Percentiles rank a stretch among this genome's conserved stretches.
phyloP scores from a whole-genome alignment of 495 filamentous ascomycete genomes.

The Amniculicola lignicola region DNA sequence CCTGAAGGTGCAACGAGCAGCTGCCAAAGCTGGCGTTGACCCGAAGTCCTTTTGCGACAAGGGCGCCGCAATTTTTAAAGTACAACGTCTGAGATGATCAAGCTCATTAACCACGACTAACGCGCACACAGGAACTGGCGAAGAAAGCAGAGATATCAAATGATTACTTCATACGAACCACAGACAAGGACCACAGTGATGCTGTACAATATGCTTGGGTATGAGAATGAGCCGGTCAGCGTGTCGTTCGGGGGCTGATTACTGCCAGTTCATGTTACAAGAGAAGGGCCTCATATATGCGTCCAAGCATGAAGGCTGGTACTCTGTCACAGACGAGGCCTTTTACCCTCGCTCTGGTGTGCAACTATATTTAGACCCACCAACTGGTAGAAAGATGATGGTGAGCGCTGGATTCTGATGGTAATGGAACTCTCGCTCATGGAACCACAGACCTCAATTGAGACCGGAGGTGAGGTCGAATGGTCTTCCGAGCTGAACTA shows the following conservation, averaged over 20 bases:
- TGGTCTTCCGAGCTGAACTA: constrained; percentile 95
- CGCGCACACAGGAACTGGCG: constrained; percentile 57
- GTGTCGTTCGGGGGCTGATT: constrained; percentile 11
- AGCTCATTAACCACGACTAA: constrained; percentile 11
- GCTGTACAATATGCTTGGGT: constrained; percentile 92
- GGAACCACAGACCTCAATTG: constrained; percentile 57
- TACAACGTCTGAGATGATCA: no score
- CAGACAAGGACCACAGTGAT: constrained; percentile 73
- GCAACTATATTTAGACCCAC: constrained; percentile 68
- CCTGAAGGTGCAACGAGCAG: constrained; percentile 92
- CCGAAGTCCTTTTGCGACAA: constrained; percentile 63
- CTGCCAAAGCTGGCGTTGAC: constrained; percentile 59
- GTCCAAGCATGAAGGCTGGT: constrained; percentile 89
- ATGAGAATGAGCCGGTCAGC: constrained; percentile 27
- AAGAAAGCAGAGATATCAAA: constrained; percentile 62
- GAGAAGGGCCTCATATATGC: constrained; percentile 79
- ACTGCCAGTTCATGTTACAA: constrained; percentile 57
- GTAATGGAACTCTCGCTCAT: constrained; percentile 1
- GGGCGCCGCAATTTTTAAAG: constrained; percentile 60
- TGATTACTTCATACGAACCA: constrained; percentile 89
- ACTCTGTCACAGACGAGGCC: constrained; percentile 92
- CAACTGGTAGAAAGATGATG: constrained; percentile 77
- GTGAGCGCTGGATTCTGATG: constrained; percentile 39
- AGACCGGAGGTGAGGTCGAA: constrained; percentile 89
- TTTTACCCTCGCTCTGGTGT: constrained; percentile 81